Evolutionary conservation across 1,139 yeast genomes (phyloP), one percentile per base, ranked within the genome.

Genomic region (Ogataea hybrid): DNA sequence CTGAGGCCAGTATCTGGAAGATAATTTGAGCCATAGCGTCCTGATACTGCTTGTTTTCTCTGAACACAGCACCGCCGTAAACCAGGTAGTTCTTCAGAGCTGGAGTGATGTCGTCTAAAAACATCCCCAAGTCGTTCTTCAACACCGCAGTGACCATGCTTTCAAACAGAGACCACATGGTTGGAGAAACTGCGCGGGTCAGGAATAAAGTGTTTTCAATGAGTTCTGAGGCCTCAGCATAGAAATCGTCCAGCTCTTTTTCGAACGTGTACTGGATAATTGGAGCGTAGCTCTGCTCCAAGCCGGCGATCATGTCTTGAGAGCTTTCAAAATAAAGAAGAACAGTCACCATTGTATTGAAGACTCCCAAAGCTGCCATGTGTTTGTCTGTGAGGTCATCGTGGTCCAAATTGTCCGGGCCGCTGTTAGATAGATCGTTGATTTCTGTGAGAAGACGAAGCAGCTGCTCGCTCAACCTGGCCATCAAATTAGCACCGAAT

Each of bases 321-420:
- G 95, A 82, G 57, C 84, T 85, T 61, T 92, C 97, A 62, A 92
- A 81, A 10, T 95, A 85, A 46, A 89, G 64, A 39, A 92, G 66
- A n/a, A 92, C 84, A 1, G 96, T 88, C 38, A 88, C 81, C 70
- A 90, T 79, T 2, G 97, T 90, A 54, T 85, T 88, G 53, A 92
- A 69, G 23, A 89, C 75, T 25, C 97, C 97, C 36, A 86, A 66
- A 0, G 95, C 96, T 1, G 96, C 90, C 75, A 86, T 81, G 23
- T 84, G 81, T 63, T 90, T 92, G 50, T 88, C 96, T 23, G 81
- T 78, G 48, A 73, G 69, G 41, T 77, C 72, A 30, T 70, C 63
- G 27, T 68, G 74, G 43, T 71, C 78, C 31, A 70, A 72, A 20
- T 62, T 66, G 31, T 65, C 70, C 20, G 64, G 57, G 27, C 75